A percentile compares a stretch with the other conserved stretches of the same genome.
Evolutionary conservation across 495 filamentous ascomycete genomes (phyloP).

Genomic region (Daldinia concentrica): DNA sequence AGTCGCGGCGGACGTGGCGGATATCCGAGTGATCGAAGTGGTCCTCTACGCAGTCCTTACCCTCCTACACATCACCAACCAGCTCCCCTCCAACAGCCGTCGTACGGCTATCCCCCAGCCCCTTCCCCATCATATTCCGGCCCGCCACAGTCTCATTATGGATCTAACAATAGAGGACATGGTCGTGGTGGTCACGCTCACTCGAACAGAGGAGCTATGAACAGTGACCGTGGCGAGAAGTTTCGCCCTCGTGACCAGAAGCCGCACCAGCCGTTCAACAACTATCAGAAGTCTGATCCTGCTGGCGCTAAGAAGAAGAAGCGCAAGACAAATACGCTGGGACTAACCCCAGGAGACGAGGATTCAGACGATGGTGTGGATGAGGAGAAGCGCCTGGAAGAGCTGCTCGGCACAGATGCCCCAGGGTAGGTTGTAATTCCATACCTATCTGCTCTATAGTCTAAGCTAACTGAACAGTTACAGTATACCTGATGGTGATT

Average conservation of each 20-base stretch:
- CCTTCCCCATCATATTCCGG: slow-evolving; percentile 47
- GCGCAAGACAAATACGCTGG: slow-evolving; percentile 79
- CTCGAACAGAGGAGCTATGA: slow-evolving; percentile 56
- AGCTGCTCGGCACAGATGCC: slow-evolving; percentile 60
- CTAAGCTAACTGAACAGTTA: slow-evolving; percentile 40
- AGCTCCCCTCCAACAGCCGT: slow-evolving; percentile 44
- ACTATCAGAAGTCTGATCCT: slow-evolving; percentile 69
- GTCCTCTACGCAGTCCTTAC: slow-evolving; percentile 32
- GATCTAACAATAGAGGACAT: slow-evolving; percentile 55
- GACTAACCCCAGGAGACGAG: slow-evolving; percentile 78
- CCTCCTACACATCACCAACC: slow-evolving; percentile 41
- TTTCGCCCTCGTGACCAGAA: slow-evolving; percentile 52
- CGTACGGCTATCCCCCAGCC: slow-evolving; percentile 51
- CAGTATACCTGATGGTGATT: slow-evolving; percentile 66
- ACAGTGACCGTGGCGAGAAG: slow-evolving; percentile 61
- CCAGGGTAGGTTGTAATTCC: slow-evolving; percentile 54
- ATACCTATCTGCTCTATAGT: slow-evolving; percentile 12
- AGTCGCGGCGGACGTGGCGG: slow-evolving; percentile 44
- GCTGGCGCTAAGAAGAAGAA: slow-evolving; percentile 77
- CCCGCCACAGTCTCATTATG: slow-evolving; percentile 52
- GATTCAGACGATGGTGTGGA: slow-evolving; percentile 77
- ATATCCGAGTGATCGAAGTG: slow-evolving; percentile 47
- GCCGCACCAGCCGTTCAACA: slow-evolving; percentile 48
- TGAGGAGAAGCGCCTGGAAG: slow-evolving; percentile 77
- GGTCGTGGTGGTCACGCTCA: slow-evolving; percentile 57